A percentile compares a stretch with the other conserved stretches of the same genome.
These are phyloP conservation scores for Xenoacremonium recifei DNA, from an alignment of 2,329 filamentous ascomycete species.

Conservation along the genomic window DNA sequence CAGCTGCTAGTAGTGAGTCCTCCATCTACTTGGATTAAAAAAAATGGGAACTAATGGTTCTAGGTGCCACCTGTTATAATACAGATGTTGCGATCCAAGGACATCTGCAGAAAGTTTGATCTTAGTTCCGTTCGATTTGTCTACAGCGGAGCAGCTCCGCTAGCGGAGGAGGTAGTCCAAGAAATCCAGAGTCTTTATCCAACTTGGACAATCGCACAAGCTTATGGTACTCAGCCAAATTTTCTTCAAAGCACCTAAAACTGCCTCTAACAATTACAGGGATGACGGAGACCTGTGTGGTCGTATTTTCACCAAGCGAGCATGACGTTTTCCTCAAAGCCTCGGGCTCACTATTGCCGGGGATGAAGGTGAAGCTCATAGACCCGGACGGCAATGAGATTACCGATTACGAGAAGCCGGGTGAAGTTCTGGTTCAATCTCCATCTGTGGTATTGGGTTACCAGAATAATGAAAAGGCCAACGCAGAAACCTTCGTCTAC, in stretches of 20 bases:
- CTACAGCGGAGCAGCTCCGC: constrained; percentile 72
- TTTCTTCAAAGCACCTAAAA: too few species aligned
- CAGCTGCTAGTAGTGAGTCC: constrained; percentile 58
- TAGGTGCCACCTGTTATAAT: constrained; percentile 72
- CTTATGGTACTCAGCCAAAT: too few species aligned
- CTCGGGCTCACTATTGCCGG: constrained; percentile 64
- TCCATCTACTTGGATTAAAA: neutral
- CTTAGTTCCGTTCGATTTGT: constrained; percentile 61
- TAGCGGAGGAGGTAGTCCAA: constrained; percentile 65
- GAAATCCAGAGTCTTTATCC: constrained; percentile 61
- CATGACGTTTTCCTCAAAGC: constrained; percentile 65
- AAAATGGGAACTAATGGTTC: neutral
- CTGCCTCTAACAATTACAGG: constrained; percentile 45
- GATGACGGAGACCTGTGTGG: constrained; percentile 70
- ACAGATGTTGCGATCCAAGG: constrained; percentile 61
- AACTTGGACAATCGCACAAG: constrained; percentile 60
- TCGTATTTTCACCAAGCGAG: constrained; percentile 54
- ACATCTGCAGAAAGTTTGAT: constrained; percentile 61
- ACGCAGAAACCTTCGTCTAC: constrained; percentile 69
- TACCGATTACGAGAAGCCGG: constrained; percentile 65
- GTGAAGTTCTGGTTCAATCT: constrained; percentile 75
- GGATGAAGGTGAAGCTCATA: constrained; percentile 60
- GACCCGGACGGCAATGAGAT: constrained; percentile 65
- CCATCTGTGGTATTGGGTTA: constrained; percentile 80
- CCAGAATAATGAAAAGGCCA: constrained; percentile 80